Evolutionary conservation across 2,329 filamentous ascomycete genomes (phyloP).

Genomic region (Fragosphaeria purpurea): DNA sequence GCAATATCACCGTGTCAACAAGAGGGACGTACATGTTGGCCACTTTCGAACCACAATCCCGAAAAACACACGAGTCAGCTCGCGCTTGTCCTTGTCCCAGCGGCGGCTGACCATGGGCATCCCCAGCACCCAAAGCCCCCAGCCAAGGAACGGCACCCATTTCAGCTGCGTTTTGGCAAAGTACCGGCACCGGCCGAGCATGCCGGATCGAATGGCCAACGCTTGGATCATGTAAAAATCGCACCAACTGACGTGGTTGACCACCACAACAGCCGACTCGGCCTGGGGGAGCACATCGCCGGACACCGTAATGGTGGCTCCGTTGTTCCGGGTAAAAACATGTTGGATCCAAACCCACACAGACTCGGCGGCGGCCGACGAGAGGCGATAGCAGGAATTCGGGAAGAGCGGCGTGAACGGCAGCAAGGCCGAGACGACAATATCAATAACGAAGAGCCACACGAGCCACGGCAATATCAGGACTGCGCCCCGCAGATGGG

Average conservation of each 20-base stretch:
- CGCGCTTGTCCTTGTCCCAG: constrained; percentile 46
- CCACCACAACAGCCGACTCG: constrained; percentile 51
- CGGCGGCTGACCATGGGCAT: constrained; percentile 53
- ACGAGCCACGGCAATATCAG: constrained; percentile 42
- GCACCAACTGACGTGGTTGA: constrained; percentile 51
- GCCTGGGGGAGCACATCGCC: constrained; percentile 39
- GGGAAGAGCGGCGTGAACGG: constrained; percentile 38
- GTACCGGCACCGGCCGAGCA: constrained; percentile 53
- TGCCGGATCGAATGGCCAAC: constrained; percentile 40
- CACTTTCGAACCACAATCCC: constrained; percentile 41
- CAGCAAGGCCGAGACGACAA: constrained; percentile 38
- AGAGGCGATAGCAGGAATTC: constrained; percentile 40
- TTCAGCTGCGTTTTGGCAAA: constrained; percentile 52
- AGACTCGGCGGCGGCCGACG: constrained; percentile 42
- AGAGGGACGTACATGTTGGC: constrained; percentile 42
- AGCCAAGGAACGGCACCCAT: constrained; percentile 50
- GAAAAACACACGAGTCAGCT: constrained; percentile 47
- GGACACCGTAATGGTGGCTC: constrained; percentile 41
- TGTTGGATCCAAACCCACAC: constrained; percentile 48
- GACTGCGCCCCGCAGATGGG: constrained; percentile 31
- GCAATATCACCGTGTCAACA: neutral
- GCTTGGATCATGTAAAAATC: constrained; percentile 58
- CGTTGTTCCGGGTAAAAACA: constrained; percentile 46
- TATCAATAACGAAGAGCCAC: constrained; percentile 41
- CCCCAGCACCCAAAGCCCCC: constrained; percentile 55